These are phyloP conservation scores for Clavariopsis aquatica DNA, from an alignment of 495 filamentous ascomycete species.

Conservation along the genomic window DNA sequence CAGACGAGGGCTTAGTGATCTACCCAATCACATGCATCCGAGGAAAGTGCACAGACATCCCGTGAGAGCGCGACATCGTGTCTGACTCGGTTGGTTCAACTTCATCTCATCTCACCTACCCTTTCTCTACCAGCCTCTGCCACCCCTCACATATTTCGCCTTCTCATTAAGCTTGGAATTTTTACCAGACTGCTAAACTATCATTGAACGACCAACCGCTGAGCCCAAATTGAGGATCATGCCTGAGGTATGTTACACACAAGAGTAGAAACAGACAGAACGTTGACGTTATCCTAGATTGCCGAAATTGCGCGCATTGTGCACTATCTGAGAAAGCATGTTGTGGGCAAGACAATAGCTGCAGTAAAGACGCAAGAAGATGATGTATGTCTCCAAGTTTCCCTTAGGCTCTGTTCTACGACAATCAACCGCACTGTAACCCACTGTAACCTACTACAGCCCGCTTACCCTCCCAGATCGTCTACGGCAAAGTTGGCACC, in stretches of 20 bases:
- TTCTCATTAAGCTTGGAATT: not conserved
- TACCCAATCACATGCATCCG: conserved; percentile 16
- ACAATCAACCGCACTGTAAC: too few species aligned
- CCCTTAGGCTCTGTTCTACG: too few species aligned
- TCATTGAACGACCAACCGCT: not conserved
- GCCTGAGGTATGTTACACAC: conserved; percentile 34
- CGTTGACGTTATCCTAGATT: conserved; percentile 35
- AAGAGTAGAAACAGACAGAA: not conserved
- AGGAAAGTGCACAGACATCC: conserved; percentile 3
- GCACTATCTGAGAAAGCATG: conserved; percentile 74
- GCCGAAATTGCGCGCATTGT: conserved; percentile 75
- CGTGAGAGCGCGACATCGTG: conserved; percentile 27
- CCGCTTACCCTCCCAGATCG: conserved; percentile 49
- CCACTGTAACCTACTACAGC: not conserved
- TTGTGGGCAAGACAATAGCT: conserved; percentile 78
- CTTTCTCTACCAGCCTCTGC: not conserved
- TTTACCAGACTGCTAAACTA: not conserved
- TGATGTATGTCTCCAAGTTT: conserved; percentile 21
- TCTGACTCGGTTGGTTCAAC: not conserved
- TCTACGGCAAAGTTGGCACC: conserved; percentile 88
- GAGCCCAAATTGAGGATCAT: conserved; percentile 11
- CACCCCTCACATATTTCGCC: not conserved
- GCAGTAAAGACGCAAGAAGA: conserved; percentile 74
- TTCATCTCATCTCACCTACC: not conserved
- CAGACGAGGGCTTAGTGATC: not conserved